phyloP scores from a whole-genome alignment of 768 basidiomycete genomes.

The Leccinellum rugosiceps region DNA sequence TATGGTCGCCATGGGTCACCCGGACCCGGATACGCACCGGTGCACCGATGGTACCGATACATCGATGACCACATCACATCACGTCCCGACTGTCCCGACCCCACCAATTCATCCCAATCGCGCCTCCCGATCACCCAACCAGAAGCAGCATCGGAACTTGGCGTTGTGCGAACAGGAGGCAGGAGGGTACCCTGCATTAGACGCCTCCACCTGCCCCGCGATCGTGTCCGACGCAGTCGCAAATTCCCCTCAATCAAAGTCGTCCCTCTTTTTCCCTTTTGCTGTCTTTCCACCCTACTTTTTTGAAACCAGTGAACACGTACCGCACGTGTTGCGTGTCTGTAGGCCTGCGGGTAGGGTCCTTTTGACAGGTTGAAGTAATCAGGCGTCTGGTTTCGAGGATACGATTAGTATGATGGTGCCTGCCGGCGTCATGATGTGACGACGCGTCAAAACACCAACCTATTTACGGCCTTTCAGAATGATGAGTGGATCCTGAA shows the following conservation, averaged over 20 bases:
- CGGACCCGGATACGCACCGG: background rate
- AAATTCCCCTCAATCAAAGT: constrained; percentile 6
- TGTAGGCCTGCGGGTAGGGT: background rate
- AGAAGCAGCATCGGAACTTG: background rate
- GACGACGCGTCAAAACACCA: background rate
- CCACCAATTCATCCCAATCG: background rate
- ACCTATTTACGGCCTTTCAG: background rate
- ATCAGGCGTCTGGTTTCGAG: background rate
- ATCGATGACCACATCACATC: background rate
- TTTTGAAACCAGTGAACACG: background rate
- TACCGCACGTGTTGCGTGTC: background rate
- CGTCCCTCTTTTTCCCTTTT: background rate
- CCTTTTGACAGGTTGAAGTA: background rate
- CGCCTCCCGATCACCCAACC: constrained; percentile 5
- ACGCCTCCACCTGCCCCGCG: background rate
- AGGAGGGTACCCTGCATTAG: background rate
- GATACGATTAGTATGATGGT: background rate
- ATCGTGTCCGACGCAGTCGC: background rate
- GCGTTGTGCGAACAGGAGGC: background rate
- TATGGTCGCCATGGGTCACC: background rate
- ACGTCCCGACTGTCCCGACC: background rate
- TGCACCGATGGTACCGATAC: background rate
- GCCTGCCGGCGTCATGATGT: background rate
- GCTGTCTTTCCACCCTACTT: background rate
- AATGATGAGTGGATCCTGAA: background rate